Percentiles rank a stretch among this genome's conserved stretches.
These are phyloP conservation scores for Pseudogymnoascus destructans DNA, from an alignment of 2,329 filamentous ascomycete species.

Conservation along the genomic window DNA sequence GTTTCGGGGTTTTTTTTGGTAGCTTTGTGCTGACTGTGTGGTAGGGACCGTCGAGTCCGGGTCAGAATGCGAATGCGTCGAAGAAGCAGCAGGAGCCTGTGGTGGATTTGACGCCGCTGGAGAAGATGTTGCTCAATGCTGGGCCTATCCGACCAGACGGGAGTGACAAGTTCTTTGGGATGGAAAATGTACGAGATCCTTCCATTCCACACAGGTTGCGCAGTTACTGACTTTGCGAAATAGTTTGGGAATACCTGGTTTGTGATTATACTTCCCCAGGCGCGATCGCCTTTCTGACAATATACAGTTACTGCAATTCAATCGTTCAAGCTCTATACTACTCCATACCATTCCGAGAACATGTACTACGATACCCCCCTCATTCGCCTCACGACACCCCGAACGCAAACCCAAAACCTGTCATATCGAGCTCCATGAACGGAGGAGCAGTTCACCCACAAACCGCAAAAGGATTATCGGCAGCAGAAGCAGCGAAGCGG, in stretches of 20 bases:
- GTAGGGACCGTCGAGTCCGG: background rate
- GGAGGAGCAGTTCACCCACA: conserved; percentile 34
- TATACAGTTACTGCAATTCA: conserved; percentile 84
- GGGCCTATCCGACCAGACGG: conserved; percentile 75
- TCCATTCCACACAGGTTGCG: background rate
- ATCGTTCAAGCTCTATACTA: conserved; percentile 96
- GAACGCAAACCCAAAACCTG: conserved; percentile 45
- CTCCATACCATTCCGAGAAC: conserved; percentile 83
- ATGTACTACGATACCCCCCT: conserved; percentile 81
- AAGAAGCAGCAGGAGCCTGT: background rate
- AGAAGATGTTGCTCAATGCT: conserved; percentile 68
- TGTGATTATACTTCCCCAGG: conserved; percentile 8
- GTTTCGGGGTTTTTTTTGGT: too few species aligned
- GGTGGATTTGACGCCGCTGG: conserved; percentile 44
- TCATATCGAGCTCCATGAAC: conserved; percentile 44
- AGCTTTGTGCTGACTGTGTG: background rate
- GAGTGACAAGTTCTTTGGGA: conserved; percentile 94
- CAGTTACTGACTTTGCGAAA: conserved; percentile 20
- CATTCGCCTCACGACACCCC: conserved; percentile 57
- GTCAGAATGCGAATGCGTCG: background rate
- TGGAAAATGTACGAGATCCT: conserved; percentile 72
- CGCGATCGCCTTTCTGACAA: conserved; percentile 5
- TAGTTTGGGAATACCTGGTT: conserved; percentile 98
- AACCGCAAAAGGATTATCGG: conserved; percentile 40
- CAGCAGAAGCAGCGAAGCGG: conserved; percentile 43